Base-by-base conservation (phyloP, 768 basidiomycete species). In the Suillus subaureus region DNA sequence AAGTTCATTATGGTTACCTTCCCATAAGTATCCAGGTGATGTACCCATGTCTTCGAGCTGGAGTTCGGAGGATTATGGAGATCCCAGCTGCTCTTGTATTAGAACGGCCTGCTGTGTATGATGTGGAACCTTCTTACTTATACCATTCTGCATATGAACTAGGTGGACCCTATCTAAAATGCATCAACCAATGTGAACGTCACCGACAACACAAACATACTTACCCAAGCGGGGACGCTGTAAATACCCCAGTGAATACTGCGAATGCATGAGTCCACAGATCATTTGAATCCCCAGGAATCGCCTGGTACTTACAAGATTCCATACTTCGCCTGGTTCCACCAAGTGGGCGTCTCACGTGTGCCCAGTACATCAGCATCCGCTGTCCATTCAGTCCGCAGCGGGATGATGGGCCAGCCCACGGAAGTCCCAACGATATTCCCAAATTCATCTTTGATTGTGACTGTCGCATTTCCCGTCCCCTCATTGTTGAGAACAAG, bases 301-400 rank as follows among this genome's bases (percentile, higher is more conserved):
- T 40, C 11, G n/a, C n/a, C 35, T n/a, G 3, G 6, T 37, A 68
- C 83, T 71, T 67, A 86, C 85, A 85, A 86, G 21, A 86, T 86
- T 12, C 86, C 86, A 68, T 79, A 86, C 71, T 87, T 87, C 16
- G 82, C 84, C 42, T 79, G 75, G 64, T 76, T 81, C 80, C 81
- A 88, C 87, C 87, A 88, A 31, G 77, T 77, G 0, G 87, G 87
- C 2, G 84, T 78, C 66, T 88, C 85, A 60, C 86, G 86, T 40
- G 74, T 75, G 1, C 72, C 77, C 63, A 85, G 66, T 23, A 79
- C 74, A 40, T 66, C 72, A 49, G 74, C 70, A 39, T 81, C 79
- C 0, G 76, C 70, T 5, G 77, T 80, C 80, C 83, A 86, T 1
- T 73, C 72, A 43, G 80, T 77, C 6, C 79, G 71, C 47, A 84